Base-by-base conservation (phyloP, 768 basidiomycete genomes). In the Fibroporia radiculosa region DNA sequence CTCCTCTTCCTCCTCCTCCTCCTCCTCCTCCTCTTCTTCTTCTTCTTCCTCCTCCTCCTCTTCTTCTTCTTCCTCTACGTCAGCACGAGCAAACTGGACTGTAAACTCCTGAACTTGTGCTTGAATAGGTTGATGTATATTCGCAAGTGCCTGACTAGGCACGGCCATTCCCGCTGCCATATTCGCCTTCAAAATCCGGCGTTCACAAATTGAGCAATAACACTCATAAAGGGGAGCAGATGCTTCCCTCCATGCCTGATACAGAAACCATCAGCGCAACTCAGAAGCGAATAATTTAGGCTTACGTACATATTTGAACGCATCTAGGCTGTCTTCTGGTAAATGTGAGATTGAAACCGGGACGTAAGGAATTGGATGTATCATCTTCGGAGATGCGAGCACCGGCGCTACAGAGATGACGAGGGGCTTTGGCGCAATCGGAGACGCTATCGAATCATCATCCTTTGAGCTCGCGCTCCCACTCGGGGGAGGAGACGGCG, bases 181-280 rank as follows among this genome's bases (percentile, higher is more conserved):
- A 47, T 75, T 78, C 4, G 73, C 75, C 38, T 66, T 65, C 20
- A 71, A 60, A 58, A 76, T 72, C 6, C 84, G 78, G 20, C 85
- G 77, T 50, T 84, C 77, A 58, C 84, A 87, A 31, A 86, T 78
- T n/a, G 70, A 67, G 58, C 84, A 86, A 41, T 76, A 71, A 56
- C 84, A 87, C 34, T 82, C 77, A 56, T 80, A 87, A 33, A 87
- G 51, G 0, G 82, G 84, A 3, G 74, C 69, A 58, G 80, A 84
- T 0, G 82, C 84, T 47, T 86, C 83, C 29, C 81, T 71, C 84
- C 84, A 87, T 7, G 77, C 70, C 84, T 86, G 56, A 35, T 19
- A 45, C 26, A 51, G 23, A 35, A 19, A 7, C n/a, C 6, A 35
- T 38, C 18, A 47, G 12, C 18, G 41, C 10, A 28, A n/a, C 31